Evolutionary conservation across 78 protist genomes (phyloP), one percentile per base, ranked within the genome.

Genomic region (Dictyostelium firmibasis): DNA sequence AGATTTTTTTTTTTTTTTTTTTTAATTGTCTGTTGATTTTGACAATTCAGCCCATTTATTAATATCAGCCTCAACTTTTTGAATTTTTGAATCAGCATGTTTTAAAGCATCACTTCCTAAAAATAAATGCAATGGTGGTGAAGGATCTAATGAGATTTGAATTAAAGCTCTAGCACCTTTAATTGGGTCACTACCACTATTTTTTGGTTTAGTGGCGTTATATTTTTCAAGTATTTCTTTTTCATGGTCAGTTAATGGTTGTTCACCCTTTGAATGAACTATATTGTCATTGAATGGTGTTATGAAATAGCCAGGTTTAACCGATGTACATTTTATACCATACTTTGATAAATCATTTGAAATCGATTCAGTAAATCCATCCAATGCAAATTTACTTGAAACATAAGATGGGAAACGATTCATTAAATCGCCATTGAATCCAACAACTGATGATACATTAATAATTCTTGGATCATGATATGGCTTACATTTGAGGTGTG

Each of bases 151-250:
- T 23, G 86, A 27, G 33, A 81, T 20, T 50, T 47, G 4, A 81
- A 89, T 6, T 6, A 89, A 8, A 13, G 83, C 94, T 50, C 47
- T 33, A 7, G 72, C 87, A 13, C 67, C 79, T 47, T 81, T 79
- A 4, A 31, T 44, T 13, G 94, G 86, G 33, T 78, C 86, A 25
- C 94, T 86, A 6, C 43, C n/a, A 70, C 81, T 81, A 27, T 76
- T 76, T 1, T 70, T 16, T 72, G 36, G 23, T 31, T 29, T 72
- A 5, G 33, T 29, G 13, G 79, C n/a, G 5, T 77, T 33, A 77
- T 77, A 41, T 57, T 57, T 57, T 20, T 57, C 67, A 20, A 57
- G 67, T 1, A 57, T 20, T 57, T 57, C 67, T 6, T 57, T 57
- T 57, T 57, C 67, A 20, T 57, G n/a, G 4, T 77, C 83, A 6